Evolutionary conservation across 2,329 filamentous ascomycete species (phyloP).

Genomic region (Alternaria sp.): DNA sequence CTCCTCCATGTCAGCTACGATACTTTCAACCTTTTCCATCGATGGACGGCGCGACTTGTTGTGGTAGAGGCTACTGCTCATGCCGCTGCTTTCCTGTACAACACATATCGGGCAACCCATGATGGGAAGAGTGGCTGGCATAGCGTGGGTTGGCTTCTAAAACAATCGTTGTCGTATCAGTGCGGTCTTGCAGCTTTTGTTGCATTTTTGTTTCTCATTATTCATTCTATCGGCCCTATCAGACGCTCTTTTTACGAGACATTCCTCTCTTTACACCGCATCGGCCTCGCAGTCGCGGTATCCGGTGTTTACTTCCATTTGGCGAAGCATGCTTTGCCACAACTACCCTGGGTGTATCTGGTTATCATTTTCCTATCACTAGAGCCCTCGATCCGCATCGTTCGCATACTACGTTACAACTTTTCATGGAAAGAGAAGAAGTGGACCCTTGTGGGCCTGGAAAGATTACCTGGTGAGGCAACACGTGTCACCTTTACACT

Average conservation of each 20-base stretch:
- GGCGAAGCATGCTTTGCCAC: conserved; percentile 61
- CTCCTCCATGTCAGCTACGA: conserved; percentile 76
- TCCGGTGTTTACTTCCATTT: conserved; percentile 71
- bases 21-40: conserved; percentile 78
- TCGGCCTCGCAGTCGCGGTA: conserved; percentile 65
- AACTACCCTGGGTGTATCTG: conserved; percentile 66
- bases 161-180: conserved; percentile 58
- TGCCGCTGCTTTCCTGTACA: conserved; percentile 64
- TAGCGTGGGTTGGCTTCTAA: conserved; percentile 39
- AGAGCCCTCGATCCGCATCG: conserved; percentile 66
- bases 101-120: conserved; percentile 49
- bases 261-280: conserved; percentile 75
- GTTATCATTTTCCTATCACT: conserved; percentile 68
- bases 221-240: conserved; percentile 72
- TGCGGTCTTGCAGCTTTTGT: conserved; percentile 67
- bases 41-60: conserved; percentile 78
- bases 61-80: conserved; percentile 72
- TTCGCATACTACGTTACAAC: conserved; percentile 69
- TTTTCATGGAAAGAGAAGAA: conserved; percentile 67
- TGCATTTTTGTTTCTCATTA: conserved; percentile 65
- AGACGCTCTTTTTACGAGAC: conserved; percentile 81
- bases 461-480: conserved; percentile 76
- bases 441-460: conserved; percentile 61
- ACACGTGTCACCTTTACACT: conserved; percentile 73
- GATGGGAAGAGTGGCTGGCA: conserved; percentile 56